Evolutionary conservation across 1,284 basidiomycete species (phyloP), one percentile per base, ranked within the genome.

Genomic region (Somion occarium): DNA sequence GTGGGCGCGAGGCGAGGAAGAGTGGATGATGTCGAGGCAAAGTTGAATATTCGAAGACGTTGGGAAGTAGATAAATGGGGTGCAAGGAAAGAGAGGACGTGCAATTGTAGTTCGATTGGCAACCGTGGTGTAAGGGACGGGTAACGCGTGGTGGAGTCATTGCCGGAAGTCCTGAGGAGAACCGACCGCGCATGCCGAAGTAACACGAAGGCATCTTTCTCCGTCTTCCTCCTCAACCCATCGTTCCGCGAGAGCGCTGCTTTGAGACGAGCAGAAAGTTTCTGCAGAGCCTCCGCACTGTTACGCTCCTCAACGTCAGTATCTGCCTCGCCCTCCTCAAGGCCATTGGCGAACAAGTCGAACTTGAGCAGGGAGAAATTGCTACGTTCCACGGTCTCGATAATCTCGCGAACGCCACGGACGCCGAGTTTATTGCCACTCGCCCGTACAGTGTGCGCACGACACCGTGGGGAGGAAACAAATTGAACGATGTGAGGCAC

Each of bases 51-150:
- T 22, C 75, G 79, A 43, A 74, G 65, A 18, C 74, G 75, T 56
- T 88, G 86, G 1, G 71, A 60, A 9, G 71, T 53, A 2, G 83
- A 85, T 22, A 88, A 73, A 0, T 68, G 69, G 11, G 83, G 84
- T 2, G 82, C 74, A 25, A 84, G 62, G 58, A 78, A 73, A 19
- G 79, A 77, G 26, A 88, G 71, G 49, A 82, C 78, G 59, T 80
- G 58, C 2, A 82, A 69, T 53, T 80, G 76, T 19, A 88, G 69
- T 61, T 88, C 85, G 20, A 65, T 73, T 0, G 85, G 85, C 24
- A 88, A 70, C 13, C 59, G 59, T 67, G 66, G 55, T 25, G 23
- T 49, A 24, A 51, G 53, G 7, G 54, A 38, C n/a, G 39, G 19
- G 18, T 34, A 24, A 27, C 22, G n/a, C 45, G 49, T 22, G 38